Percentiles rank a stretch among this genome's conserved stretches.
Evolutionary conservation across 2,329 filamentous ascomycete species (phyloP).

Genomic region (Cytospora leucostoma): DNA sequence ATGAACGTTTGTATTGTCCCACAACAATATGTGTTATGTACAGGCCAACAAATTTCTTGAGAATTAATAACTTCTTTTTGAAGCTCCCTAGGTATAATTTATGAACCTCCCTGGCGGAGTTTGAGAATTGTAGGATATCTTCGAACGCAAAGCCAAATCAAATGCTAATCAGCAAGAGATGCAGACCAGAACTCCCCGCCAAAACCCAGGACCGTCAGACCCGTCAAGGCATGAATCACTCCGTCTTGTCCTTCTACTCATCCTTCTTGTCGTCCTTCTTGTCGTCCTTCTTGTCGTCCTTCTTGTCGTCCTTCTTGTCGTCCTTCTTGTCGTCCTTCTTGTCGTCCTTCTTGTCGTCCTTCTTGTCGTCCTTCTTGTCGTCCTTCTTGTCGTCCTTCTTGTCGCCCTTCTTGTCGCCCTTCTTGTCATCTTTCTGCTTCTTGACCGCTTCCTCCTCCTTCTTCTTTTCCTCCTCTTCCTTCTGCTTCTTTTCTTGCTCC

Average conservation of each 20-base stretch:
- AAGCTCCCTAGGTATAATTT: neutral
- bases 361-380: conserved; percentile 21
- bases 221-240: conserved; percentile 1
- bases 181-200: conserved; percentile 16
- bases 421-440: conserved; percentile 26
- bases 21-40: too few relatives aligned
- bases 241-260: conserved; percentile 23
- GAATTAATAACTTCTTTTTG: neutral
- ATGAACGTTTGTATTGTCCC: too few relatives aligned
- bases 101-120: neutral
- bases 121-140: neutral
- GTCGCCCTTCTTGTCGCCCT: conserved; percentile 19
- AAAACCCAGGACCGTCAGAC: neutral
- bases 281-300: conserved; percentile 19
- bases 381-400: conserved; percentile 22
- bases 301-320: neutral
- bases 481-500: conserved; percentile 39
- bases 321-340: conserved; percentile 17
- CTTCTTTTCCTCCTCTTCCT: conserved; percentile 39
- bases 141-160: neutral
- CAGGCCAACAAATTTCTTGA: too few relatives aligned
- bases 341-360: conserved; percentile 16
- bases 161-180: conserved; percentile 6
- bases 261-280: conserved; percentile 17
- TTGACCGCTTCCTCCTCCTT: conserved; percentile 31